Evolutionary conservation across 1,284 basidiomycete species (phyloP).

Genomic region (Sphaerobolus stellatus): DNA sequence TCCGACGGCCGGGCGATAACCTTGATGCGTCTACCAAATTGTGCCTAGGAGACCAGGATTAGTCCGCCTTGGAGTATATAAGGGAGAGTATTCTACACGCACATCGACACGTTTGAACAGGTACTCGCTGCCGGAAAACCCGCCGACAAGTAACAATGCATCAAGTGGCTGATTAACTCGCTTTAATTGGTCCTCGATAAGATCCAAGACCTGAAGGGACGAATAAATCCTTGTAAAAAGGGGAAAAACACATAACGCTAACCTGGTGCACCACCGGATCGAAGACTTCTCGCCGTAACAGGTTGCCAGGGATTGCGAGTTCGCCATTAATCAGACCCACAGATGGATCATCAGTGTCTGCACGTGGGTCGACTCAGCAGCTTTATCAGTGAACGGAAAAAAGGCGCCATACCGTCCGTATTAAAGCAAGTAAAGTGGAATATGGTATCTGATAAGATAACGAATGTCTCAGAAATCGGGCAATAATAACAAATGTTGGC

Average conservation of each 20-base stretch:
- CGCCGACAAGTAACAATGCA: constrained; percentile 79
- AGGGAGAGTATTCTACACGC: not conserved
- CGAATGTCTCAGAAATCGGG: constrained; percentile 13
- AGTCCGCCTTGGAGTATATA: constrained; percentile 3
- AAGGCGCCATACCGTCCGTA: constrained; percentile 40
- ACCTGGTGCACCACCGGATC: constrained; percentile 78
- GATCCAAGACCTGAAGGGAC: constrained; percentile 57
- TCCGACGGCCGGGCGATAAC: constrained; percentile 78
- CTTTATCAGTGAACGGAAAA: not conserved
- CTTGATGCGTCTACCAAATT: constrained; percentile 59
- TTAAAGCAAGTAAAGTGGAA: constrained; percentile 85
- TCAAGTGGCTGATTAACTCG: constrained; percentile 66
- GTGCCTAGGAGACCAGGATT: constrained; percentile 42
- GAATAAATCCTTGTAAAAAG: not conserved
- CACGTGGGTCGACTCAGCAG: not conserved
- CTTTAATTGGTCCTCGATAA: constrained; percentile 71
- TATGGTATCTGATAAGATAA: constrained; percentile 54
- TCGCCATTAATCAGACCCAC: constrained; percentile 78
- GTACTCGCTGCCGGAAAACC: constrained; percentile 81
- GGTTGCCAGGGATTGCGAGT: constrained; percentile 71
- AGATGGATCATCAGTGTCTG: constrained; percentile 66
- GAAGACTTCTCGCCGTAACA: constrained; percentile 74
- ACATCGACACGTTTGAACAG: constrained; percentile 47
- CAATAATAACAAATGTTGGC: constrained; percentile 11
- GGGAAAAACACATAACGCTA: constrained; percentile 20